Conservation (phyloP, 2,329 filamentous ascomycete species). For the Calonectria pseudoreteaudii region DNA sequence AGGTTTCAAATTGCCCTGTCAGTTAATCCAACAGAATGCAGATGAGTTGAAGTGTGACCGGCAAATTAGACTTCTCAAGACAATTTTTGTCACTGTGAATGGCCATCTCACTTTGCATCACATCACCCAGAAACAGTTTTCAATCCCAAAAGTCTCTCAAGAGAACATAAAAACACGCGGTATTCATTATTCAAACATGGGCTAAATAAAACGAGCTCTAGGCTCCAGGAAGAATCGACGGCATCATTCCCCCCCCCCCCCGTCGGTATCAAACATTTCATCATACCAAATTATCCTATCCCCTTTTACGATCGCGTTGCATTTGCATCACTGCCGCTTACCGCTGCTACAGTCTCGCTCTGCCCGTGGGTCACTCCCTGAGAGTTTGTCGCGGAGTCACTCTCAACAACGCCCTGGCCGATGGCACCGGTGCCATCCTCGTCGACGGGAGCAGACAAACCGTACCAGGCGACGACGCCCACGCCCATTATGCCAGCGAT, state of each 20-base stretch:
- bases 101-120: not conserved
- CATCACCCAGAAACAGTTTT: no score
- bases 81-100: conserved; percentile 38
- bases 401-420: conserved; percentile 33
- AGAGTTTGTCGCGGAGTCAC: conserved; percentile 25
- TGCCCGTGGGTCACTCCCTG: not conserved
- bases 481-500: conserved; percentile 77
- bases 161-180: not conserved
- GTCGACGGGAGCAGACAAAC: conserved; percentile 43
- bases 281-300: not conserved
- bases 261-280: not conserved
- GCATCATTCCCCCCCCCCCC: not conserved
- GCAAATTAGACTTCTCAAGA: conserved; percentile 8
- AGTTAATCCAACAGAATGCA: no score
- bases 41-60: no score
- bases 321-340: conserved; percentile 8
- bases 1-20: no score
- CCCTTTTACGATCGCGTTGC: not conserved
- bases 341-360: not conserved
- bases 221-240: conserved; percentile 1
- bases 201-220: conserved; percentile 10
- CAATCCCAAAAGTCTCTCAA: no score
- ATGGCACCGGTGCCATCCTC: conserved; percentile 33
- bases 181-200: conserved; percentile 4
- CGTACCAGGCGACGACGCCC: conserved; percentile 75